Evolutionary conservation across 495 filamentous ascomycete species (phyloP), one percentile per base, ranked within the genome.

Genomic region (Cairneyella variabilis): DNA sequence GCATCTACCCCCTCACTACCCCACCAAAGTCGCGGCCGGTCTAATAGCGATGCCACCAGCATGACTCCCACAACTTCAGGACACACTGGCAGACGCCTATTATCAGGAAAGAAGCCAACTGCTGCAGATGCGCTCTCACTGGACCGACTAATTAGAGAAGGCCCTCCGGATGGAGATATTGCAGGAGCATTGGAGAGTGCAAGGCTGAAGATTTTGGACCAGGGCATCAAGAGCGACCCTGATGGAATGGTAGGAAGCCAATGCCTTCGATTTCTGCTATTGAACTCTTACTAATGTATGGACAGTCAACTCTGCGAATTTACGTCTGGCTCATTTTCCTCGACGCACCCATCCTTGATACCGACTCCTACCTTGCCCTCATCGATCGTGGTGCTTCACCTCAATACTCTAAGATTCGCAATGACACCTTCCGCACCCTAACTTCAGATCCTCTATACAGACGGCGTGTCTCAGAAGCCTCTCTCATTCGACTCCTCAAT

Each of bases 361-460:
- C 95, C 53, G 86, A 95, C 62, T 75, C 83, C 45, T 97, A 99
- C 64, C 86, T 97, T 52, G 77, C 82, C 49, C 83, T 99, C 18
- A 86, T 97, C 54, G 90, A 93, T 61, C 91, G 92, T 49, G 91
- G 91, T 43, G 85, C 92, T 10, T 97, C 91, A 1, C 91, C 91
- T 2, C 91, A 90, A 12, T 95, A 99, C 67, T 82, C 88, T 39
- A 99, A 99, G 69, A 99, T 99, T 64, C 88, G 90, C 62, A 95
- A 99, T 60, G 93, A 99, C 66, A 96, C 93, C 23, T 97, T 97
- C 64, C 90, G 93, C 58, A 99, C 93, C 0, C 71, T 99, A 8
- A 90, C 91, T 8, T 97, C 91, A 25, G 92, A 99, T 63, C 91
- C 91, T 18, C 83, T 97, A 27, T 99, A 97, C 73, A 89, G 93